phyloP scores from a whole-genome alignment of 441 rosid species.

The Bocquillonia castaneifolia region DNA sequence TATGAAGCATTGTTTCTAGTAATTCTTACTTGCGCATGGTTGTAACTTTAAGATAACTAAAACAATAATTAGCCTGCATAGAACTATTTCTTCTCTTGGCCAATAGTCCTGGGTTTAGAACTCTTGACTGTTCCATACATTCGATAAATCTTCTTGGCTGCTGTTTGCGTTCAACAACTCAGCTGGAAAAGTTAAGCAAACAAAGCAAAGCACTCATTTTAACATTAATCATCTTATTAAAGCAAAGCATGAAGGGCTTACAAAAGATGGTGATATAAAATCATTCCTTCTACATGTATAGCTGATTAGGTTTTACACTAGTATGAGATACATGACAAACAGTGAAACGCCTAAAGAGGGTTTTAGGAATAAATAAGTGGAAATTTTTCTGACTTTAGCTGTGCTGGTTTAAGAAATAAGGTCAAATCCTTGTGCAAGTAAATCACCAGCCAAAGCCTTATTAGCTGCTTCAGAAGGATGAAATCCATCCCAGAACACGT shows the following conservation, averaged over 20 bases:
- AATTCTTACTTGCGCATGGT: not conserved
- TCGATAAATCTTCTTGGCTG: not conserved
- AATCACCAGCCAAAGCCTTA: slow-evolving; percentile 56
- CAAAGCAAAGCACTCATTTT: not conserved
- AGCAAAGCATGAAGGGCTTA: not conserved
- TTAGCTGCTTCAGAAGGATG: slow-evolving; percentile 95
- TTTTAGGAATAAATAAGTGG: slow-evolving; percentile 6
- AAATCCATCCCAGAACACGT: slow-evolving; percentile 80
- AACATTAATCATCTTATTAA: slow-evolving; percentile 13
- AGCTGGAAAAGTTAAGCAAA: not conserved
- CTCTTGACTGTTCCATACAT: too few species aligned
- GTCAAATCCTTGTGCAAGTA: slow-evolving; percentile 65
- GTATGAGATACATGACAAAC: slow-evolving; percentile 1
- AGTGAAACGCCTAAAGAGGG: slow-evolving; percentile 18
- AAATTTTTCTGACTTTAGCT: slow-evolving; percentile 10
- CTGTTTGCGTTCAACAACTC: not conserved
- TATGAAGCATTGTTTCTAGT: not conserved
- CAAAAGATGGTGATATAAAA: not conserved
- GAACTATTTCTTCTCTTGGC: not conserved
- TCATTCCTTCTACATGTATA: not conserved
- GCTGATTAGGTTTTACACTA: not conserved
- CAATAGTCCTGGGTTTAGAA: too few species aligned
- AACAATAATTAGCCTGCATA: not conserved
- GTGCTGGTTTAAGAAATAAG: slow-evolving; percentile 57
- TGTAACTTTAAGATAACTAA: not conserved